Evolutionary conservation across 1,284 basidiomycete genomes (phyloP).

Genomic region (Melampsora abietis-canadensis): DNA sequence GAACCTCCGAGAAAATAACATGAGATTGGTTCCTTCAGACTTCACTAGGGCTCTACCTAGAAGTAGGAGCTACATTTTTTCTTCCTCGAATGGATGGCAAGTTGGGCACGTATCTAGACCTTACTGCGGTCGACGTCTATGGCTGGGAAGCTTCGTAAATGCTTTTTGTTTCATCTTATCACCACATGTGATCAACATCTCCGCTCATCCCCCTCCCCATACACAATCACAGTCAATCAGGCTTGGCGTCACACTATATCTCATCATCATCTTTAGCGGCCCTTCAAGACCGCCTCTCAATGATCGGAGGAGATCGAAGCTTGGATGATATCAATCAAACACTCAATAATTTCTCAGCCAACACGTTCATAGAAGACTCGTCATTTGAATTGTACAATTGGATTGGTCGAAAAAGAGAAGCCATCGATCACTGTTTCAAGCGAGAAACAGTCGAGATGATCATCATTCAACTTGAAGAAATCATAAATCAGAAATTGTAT

Average conservation of each 20-base stretch:
- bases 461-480: slow-evolving; percentile 60
- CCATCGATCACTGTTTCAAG: slow-evolving; percentile 76
- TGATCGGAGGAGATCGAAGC: slow-evolving; percentile 54
- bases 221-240: slow-evolving; percentile 72
- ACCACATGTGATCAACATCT: too few species aligned
- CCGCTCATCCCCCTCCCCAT: too few species aligned
- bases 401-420: slow-evolving; percentile 65
- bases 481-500: slow-evolving; percentile 54
- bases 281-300: slow-evolving; percentile 57
- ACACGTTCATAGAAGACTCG: slow-evolving; percentile 50
- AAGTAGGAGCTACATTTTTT: slow-evolving; percentile 89
- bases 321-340: slow-evolving; percentile 58
- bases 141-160: slow-evolving; percentile 78
- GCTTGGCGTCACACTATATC: slow-evolving; percentile 86
- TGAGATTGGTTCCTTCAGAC: too few species aligned
- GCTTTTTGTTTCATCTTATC: too few species aligned
- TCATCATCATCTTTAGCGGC: slow-evolving; percentile 69
- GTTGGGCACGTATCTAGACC: slow-evolving; percentile 85
- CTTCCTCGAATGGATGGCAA: slow-evolving; percentile 85
- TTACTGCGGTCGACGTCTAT: slow-evolving; percentile 71
- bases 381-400: slow-evolving; percentile 53
- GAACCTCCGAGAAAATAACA: too few species aligned
- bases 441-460: slow-evolving; percentile 69
- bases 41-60: slow-evolving; percentile 62
- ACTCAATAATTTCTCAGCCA: slow-evolving; percentile 67